Base-by-base conservation (phyloP, 441 rosid genomes). In the Arabidopsis lyrata region DNA sequence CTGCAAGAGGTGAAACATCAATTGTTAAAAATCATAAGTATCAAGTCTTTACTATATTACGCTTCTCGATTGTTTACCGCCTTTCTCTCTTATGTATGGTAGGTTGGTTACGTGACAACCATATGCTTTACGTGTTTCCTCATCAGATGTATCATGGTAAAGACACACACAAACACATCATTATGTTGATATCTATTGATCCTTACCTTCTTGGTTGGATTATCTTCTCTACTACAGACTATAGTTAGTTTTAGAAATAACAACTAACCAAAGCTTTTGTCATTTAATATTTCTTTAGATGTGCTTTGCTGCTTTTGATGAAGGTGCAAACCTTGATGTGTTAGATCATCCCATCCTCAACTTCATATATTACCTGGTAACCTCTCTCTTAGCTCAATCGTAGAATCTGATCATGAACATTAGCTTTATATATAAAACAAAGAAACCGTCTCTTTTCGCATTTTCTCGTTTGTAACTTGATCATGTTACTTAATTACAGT, bases 51-150 rank as follows among this genome's bases (percentile, higher is more conserved):
- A 54, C 61, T 16, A 20, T 4, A 66, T 60, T 5, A 52, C 15
- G 38, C 15, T 24, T 75, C 60, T 62, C 18, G 15, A 50, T 11
- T 39, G 0, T 57, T 60, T 20, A 38, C 2, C 32, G 15, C 16
- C 53, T 66, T 61, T 49, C 78, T 65, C 55, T 45, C 79, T 79
- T 66, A 44, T 59, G 59, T 78, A 59, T 77, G 69, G 81, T 85
- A 93, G 98, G 98, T 91, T 78, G 99, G 99, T 62, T 94, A 88
- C 60, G 97, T 92, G 80, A 92, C 97, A 52, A 85, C 95, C 31
- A 92, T 92, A 52, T 92, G 97, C 73, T 94, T 88, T 83, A 66
- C 87, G 15, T 92, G 99, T 83, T 94, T 94, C 86, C 92, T 94
- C 48, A 67, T 92, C 79, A 78, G 97, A 82, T 89, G 97, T 78